Percentiles rank a stretch among this genome's conserved stretches.
phyloP scores from a whole-genome alignment of 306 rosid genomes.

The Oemleria cerasiformis region DNA sequence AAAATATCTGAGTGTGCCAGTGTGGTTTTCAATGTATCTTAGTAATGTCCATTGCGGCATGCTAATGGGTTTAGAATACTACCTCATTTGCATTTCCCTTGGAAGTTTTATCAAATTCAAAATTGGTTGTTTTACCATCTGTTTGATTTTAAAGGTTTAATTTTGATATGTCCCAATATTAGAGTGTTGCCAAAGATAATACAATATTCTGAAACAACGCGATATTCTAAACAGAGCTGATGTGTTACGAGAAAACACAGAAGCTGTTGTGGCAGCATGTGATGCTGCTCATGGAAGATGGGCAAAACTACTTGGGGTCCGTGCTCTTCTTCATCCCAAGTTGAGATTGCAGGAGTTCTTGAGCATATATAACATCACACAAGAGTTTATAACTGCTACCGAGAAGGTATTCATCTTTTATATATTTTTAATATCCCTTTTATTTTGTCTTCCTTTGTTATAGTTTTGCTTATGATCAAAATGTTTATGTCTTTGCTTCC shows the following conservation, averaged over 20 bases:
- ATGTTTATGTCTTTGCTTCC: constrained; percentile 24
- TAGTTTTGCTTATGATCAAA: constrained; percentile 14
- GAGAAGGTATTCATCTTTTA: constrained; percentile 61
- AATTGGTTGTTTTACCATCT: neutral
- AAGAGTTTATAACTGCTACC: constrained; percentile 84
- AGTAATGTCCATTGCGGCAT: neutral
- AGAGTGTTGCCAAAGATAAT: constrained; percentile 28
- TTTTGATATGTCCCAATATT: constrained; percentile 14
- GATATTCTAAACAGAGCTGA: constrained; percentile 85
- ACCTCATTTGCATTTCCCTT: neutral
- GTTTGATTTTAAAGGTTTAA: constrained; percentile 9
- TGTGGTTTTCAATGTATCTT: neutral
- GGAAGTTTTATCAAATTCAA: neutral
- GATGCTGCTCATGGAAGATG: constrained; percentile 99
- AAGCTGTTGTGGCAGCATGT: constrained; percentile 99
- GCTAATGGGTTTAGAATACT: neutral
- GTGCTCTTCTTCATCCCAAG: constrained; percentile 91
- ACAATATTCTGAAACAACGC: constrained; percentile 52
- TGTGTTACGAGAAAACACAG: constrained; percentile 98
- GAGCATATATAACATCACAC: constrained; percentile 74
- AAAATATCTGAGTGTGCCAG: neutral
- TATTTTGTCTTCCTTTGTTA: neutral
- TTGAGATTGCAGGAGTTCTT: constrained; percentile 93
- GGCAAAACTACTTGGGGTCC: constrained; percentile 99
- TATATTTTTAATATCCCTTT: neutral